These are phyloP conservation scores for Cucumis melo DNA, from an alignment of 306 rosid genomes.

Conservation along the genomic window DNA sequence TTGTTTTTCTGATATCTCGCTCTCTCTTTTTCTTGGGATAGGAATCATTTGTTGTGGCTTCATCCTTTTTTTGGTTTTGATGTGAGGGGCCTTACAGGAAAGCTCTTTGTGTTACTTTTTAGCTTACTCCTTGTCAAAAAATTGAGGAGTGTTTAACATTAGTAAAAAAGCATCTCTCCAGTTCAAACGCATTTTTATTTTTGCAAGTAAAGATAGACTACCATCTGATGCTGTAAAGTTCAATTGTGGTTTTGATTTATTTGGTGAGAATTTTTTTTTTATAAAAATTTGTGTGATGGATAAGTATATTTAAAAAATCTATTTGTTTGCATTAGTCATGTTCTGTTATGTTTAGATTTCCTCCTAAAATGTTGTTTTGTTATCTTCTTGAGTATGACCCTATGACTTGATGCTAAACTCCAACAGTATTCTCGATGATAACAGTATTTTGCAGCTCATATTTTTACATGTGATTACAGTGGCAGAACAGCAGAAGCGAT, in stretches of 20 bases:
- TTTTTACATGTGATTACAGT: conserved; percentile 26
- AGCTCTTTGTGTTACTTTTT: too few relatives aligned
- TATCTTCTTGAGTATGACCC: background rate
- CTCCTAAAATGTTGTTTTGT: background rate
- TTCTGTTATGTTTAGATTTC: background rate
- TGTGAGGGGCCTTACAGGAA: too few relatives aligned
- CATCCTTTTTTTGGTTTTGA: too few relatives aligned
- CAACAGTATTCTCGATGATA: background rate
- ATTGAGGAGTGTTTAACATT: too few relatives aligned
- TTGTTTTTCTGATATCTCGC: too few relatives aligned
- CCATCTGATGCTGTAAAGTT: background rate
- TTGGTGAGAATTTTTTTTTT: background rate
- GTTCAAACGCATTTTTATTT: too few relatives aligned
- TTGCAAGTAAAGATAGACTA: background rate
- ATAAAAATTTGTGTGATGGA: background rate
- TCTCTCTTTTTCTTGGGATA: too few relatives aligned
- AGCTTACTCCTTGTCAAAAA: too few relatives aligned
- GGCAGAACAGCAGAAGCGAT: conserved; percentile 70
- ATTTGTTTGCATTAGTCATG: background rate
- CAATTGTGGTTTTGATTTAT: background rate
- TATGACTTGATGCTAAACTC: background rate
- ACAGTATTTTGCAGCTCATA: background rate
- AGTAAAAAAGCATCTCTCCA: too few relatives aligned
- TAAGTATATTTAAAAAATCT: background rate
- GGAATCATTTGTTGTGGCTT: too few relatives aligned